A percentile compares a stretch with the other conserved stretches of the same genome.
phyloP scores from a whole-genome alignment of 805 yeast species.

The Lipomyces japonicus region DNA sequence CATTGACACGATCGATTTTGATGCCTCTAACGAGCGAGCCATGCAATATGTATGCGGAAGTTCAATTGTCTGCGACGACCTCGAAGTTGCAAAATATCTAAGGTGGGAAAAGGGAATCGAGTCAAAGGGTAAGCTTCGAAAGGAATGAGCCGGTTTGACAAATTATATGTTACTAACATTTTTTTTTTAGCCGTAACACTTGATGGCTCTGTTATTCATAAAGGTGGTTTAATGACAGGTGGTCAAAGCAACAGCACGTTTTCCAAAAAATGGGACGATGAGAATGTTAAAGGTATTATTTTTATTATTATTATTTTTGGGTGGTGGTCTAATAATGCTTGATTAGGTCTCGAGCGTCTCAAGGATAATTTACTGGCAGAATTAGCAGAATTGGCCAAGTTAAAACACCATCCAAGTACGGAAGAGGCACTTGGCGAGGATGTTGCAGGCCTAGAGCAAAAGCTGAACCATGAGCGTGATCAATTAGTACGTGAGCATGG shows the following conservation, averaged over 20 bases:
- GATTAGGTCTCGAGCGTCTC: slow-evolving; percentile 48
- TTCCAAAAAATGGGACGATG: slow-evolving; percentile 66
- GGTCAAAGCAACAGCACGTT: slow-evolving; percentile 55
- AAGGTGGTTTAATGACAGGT: slow-evolving; percentile 90
- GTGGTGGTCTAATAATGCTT: slow-evolving; percentile 22
- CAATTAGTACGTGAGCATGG: slow-evolving; percentile 30
- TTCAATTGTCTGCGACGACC: slow-evolving; percentile 69
- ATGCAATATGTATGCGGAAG: slow-evolving; percentile 75
- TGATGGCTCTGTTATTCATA: slow-evolving; percentile 80
- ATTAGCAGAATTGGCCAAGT: slow-evolving; percentile 45
- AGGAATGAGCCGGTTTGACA: background rate
- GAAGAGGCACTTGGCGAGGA: slow-evolving; percentile 59
- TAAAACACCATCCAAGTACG: slow-evolving; percentile 52
- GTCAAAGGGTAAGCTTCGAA: slow-evolving; percentile 43
- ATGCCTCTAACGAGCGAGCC: slow-evolving; percentile 65
- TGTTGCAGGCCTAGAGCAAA: slow-evolving; percentile 45
- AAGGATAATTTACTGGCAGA: slow-evolving; percentile 53
- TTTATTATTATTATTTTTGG: too few relatives aligned
- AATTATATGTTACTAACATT: slow-evolving; percentile 5
- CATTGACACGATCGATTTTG: slow-evolving; percentile 69
- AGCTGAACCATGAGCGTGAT: slow-evolving; percentile 35
- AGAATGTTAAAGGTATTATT: slow-evolving; percentile 20
- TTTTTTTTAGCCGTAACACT: slow-evolving; percentile 64
- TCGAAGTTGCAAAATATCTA: slow-evolving; percentile 63
- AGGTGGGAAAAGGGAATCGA: slow-evolving; percentile 61